Conservation (phyloP, 257 asterid species). For the Osmanthus fragrans region DNA sequence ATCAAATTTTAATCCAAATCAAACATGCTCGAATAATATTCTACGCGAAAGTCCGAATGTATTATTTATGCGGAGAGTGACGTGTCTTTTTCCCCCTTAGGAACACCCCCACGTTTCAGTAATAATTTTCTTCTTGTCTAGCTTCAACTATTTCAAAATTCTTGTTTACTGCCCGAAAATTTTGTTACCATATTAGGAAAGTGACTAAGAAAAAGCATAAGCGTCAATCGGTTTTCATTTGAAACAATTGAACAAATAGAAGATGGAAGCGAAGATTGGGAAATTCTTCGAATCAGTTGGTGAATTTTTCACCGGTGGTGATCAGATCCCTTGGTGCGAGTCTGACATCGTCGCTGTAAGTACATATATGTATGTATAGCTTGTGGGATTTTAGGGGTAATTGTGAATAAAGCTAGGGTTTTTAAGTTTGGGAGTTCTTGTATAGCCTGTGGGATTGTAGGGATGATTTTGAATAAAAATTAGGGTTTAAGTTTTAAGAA, state of each 20-base stretch:
- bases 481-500: background rate
- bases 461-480: background rate
- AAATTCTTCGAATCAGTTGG: slow-evolving; percentile 67
- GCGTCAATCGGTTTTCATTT: background rate
- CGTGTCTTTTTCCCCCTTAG: too few relatives aligned
- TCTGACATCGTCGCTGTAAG: slow-evolving; percentile 66
- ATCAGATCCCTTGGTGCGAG: slow-evolving; percentile 84
- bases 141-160: background rate
- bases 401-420: slow-evolving; percentile 24
- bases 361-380: background rate
- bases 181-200: background rate
- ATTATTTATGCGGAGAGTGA: too few relatives aligned
- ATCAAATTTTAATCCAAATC: too few relatives aligned
- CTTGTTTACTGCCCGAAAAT: background rate
- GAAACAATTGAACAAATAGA: background rate
- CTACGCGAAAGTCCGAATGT: too few relatives aligned
- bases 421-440: background rate
- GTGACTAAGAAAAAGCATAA: background rate
- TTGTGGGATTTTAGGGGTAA: background rate
- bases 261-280: slow-evolving; percentile 67
- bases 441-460: background rate
- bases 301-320: slow-evolving; percentile 69
- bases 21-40: too few relatives aligned
- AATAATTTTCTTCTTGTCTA: background rate
- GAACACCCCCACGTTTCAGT: background rate